phyloP scores from a whole-genome alignment of 768 basidiomycete genomes.

The Boletus huronensis region DNA sequence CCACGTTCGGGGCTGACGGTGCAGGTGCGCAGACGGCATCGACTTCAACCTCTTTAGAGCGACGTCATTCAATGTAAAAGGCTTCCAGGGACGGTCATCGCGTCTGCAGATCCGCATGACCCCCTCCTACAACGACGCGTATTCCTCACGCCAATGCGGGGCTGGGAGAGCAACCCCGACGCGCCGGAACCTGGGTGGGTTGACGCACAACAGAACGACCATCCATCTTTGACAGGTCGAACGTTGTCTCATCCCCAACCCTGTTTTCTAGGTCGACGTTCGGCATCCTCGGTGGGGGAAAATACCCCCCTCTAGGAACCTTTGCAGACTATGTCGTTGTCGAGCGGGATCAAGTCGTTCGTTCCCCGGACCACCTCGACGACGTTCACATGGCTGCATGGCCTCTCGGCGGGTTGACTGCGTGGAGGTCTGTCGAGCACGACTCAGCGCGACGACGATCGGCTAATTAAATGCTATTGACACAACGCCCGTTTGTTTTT shows the following conservation, averaged over 20 bases:
- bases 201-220: neutral
- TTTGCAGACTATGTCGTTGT: slow-evolving; percentile 76
- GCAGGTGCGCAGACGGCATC: slow-evolving; percentile 47
- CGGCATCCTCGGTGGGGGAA: slow-evolving; percentile 61
- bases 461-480: neutral
- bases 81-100: slow-evolving; percentile 57
- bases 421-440: slow-evolving; percentile 62
- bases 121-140: slow-evolving; percentile 60
- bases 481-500: neutral
- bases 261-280: slow-evolving; percentile 40
- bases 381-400: slow-evolving; percentile 71
- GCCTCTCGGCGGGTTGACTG: slow-evolving; percentile 75
- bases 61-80: neutral
- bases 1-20: slow-evolving; percentile 67
- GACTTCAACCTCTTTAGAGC: neutral
- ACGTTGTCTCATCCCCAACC: neutral
- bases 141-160: slow-evolving; percentile 71
- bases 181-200: slow-evolving; percentile 63
- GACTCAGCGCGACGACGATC: neutral
- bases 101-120: slow-evolving; percentile 51
- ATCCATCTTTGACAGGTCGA: neutral
- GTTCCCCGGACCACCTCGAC: slow-evolving; percentile 61
- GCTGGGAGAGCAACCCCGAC: slow-evolving; percentile 65
- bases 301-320: slow-evolving; percentile 57
- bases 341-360: slow-evolving; percentile 63